Evolutionary conservation across 176 grass and related monocot genomes (phyloP).

Genomic region (Secale cereale): DNA sequence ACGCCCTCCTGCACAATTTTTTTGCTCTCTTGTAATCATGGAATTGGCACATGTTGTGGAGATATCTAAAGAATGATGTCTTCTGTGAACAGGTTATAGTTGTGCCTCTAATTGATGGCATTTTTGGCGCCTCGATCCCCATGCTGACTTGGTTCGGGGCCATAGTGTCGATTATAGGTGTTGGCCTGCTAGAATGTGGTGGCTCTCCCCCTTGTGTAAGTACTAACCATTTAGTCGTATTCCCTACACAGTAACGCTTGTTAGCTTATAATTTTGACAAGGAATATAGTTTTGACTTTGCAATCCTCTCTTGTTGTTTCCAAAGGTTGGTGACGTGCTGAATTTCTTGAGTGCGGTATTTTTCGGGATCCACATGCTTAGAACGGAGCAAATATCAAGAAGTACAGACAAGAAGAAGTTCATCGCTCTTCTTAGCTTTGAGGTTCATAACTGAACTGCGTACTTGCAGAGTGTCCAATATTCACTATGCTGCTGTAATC

Average conservation of each 20-base stretch:
- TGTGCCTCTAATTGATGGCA: conserved; percentile 87
- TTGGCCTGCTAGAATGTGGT: conserved; percentile 71
- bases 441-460: conserved; percentile 37
- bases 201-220: conserved; percentile 92
- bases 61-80: not conserved
- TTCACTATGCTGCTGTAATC: not conserved
- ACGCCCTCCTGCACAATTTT: conserved; percentile 9
- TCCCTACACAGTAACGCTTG: not conserved
- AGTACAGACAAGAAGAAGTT: conserved; percentile 77
- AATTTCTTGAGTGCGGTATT: conserved; percentile 79
- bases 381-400: conserved; percentile 85
- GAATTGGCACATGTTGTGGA: not conserved
- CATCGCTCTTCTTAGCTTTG: conserved; percentile 68
- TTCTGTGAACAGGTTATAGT: conserved; percentile 67
- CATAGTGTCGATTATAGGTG: conserved; percentile 53
- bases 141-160: conserved; percentile 76
- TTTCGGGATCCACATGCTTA: conserved; percentile 93
- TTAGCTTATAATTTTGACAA: conserved; percentile 10
- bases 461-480: not conserved
- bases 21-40: not conserved
- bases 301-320: not conserved
- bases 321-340: conserved; percentile 72
- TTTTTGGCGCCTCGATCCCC: conserved; percentile 63
- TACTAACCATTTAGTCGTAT: conserved; percentile 2
- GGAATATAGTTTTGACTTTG: not conserved